phyloP scores from a whole-genome alignment of 2,329 filamentous ascomycete genomes.

The Massarina eburnea region DNA sequence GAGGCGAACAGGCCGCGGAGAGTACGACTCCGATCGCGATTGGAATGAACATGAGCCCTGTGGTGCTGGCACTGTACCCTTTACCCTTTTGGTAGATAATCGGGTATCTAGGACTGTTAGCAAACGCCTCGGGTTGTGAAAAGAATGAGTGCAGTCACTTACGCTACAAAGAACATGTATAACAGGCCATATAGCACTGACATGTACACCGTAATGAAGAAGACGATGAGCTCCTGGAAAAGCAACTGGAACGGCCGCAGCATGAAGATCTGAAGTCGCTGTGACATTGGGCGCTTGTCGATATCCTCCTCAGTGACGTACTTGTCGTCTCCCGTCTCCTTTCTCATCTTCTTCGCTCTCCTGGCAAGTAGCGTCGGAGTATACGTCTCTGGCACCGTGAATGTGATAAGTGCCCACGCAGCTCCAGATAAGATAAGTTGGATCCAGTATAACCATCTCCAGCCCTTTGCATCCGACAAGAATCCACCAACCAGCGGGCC shows the following conservation, averaged over 20 bases:
- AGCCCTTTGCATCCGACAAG: slow-evolving; percentile 68
- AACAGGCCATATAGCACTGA: slow-evolving; percentile 73
- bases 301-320: slow-evolving; percentile 82
- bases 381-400: slow-evolving; percentile 90
- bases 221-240: slow-evolving; percentile 80
- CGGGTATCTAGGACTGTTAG: slow-evolving; percentile 57
- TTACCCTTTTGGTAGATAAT: slow-evolving; percentile 78
- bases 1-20: slow-evolving; percentile 67
- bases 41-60: slow-evolving; percentile 86
- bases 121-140: neutral
- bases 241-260: slow-evolving; percentile 83
- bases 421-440: slow-evolving; percentile 73
- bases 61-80: slow-evolving; percentile 71
- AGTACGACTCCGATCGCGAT: slow-evolving; percentile 72
- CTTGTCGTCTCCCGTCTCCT: slow-evolving; percentile 64
- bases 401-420: slow-evolving; percentile 75
- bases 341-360: slow-evolving; percentile 71
- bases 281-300: slow-evolving; percentile 67
- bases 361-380: slow-evolving; percentile 73
- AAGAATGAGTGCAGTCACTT: slow-evolving; percentile 13
- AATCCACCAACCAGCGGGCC: slow-evolving; percentile 68
- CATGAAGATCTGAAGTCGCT: slow-evolving; percentile 73
- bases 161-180: slow-evolving; percentile 74
- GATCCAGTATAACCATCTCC: slow-evolving; percentile 88
- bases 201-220: slow-evolving; percentile 85